Base-by-base conservation (phyloP, 1,284 basidiomycete species). In the Sporisorium iseilematis-ciliati region DNA sequence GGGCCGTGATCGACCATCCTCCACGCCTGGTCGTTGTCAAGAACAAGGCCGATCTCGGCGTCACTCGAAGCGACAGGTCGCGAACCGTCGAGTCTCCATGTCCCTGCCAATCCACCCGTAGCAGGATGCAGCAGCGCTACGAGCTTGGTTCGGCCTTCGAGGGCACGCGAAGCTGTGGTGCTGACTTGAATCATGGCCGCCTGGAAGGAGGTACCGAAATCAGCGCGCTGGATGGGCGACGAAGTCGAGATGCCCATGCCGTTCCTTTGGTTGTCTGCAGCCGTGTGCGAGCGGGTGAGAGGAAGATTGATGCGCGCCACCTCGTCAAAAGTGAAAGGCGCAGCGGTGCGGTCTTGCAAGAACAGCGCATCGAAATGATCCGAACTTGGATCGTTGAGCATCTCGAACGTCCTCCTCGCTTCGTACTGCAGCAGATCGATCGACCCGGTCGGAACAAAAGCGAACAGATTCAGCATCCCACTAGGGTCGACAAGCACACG, bases 311-410 rank as follows among this genome's bases (percentile, higher is more conserved):
- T 54, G 62, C 77, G 67, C 7, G 82, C 84, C 8, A 79, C 82
- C 58, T 86, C 85, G 68, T 87, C 86, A 51, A 86, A 87, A 0
- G 78, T 79, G 60, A 81, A 82, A 7, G 75, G 63, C 1, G 81
- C 73, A 2, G 78, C 77, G 0, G 79, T 79, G 26, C 82, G 65
- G 25, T 82, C 78, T 26, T 73, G 90, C 74, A 93, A 86, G 83
- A 97, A 93, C 18, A 91, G 88, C 21, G 90, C 88, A 8, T 90
- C 88, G 81, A 97, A 98, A 2, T 91, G 89, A 76, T 93, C 91
- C 4, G 86, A 86, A 10, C 83, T 84, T 7, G 72, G 57, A 42
- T 83, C 84, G 59, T 79, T 75, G 50, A 85, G 73, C 73, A 85
- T 79, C 35, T 72, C 74, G 53, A 85, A 70, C 2, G 82, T 79